Evolutionary conservation across 1,284 basidiomycete genomes (phyloP), one percentile per base, ranked within the genome.

Genomic region (Microbotryum silenes-acaulis): DNA sequence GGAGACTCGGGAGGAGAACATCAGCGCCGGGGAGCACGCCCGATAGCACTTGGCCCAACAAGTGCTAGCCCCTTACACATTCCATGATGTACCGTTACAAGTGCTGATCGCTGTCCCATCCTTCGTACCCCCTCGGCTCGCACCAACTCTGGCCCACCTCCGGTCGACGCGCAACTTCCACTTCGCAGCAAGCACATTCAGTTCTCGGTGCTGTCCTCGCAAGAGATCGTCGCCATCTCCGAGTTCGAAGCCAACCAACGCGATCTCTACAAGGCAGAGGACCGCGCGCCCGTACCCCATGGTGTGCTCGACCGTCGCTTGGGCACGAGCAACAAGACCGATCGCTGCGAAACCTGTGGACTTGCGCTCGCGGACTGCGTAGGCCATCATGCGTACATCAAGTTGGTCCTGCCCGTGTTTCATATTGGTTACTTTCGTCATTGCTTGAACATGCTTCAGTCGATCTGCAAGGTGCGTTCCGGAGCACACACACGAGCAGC

Each of bases 341-440:
- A 88, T 12, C 88, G 85, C 68, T 99, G 96, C 77, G 88, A 94
- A 75, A 99, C 96, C 0, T 99, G 96, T 73, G 91, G 91, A 18
- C 84, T 92, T 66, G 85, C 85, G 49, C 86, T 91, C 61, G 88
- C 92, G 3, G 91, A 97, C 69, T 99, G 96, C 75, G 93, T 97
- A 7, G 96, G 96, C 1, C 93, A 74, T 60, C 70, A 71, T 50
- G 63, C 70, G 8, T 96, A 94, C 77, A 93, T 97, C 79, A 94
- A 94, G 77, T 83, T 98, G 45, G 85, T 89, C 37, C 85, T 99
- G 16, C 94, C 94, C 0, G 93, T 97, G 16, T 98, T 97, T 74
- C 77, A 98, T 74, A 91, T 97, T 66, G 96, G 96, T 18, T 99
- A 91, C 78, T 97, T 98, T 80, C 91, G 93, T 73, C 91, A 97